phyloP scores from a whole-genome alignment of 192 early-diverging fungal species.

The Umbelopsis ramanniana region DNA sequence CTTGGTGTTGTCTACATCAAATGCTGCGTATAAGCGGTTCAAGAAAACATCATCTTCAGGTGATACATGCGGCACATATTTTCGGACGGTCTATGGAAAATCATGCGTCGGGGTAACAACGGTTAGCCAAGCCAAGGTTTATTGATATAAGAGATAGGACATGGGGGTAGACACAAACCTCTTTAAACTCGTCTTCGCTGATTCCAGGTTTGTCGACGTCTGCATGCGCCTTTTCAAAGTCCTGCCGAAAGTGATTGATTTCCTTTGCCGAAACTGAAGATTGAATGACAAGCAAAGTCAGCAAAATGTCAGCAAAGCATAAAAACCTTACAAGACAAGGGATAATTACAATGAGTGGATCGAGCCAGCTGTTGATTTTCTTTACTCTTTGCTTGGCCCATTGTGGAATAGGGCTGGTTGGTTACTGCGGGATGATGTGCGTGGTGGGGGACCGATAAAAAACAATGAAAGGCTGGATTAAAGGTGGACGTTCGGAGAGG shows the following conservation, averaged over 20 bases:
- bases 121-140: conserved; percentile 27
- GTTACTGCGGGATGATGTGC: neutral
- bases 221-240: conserved; percentile 44
- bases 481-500: too few species aligned
- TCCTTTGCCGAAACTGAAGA: conserved; percentile 52
- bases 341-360: conserved; percentile 51
- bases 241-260: conserved; percentile 50
- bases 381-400: conserved; percentile 59
- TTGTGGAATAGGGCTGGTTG: conserved; percentile 17
- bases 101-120: conserved; percentile 3
- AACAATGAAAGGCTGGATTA: too few species aligned
- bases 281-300: neutral
- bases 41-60: conserved; percentile 72
- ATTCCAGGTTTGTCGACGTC: conserved; percentile 50
- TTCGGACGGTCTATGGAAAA: conserved; percentile 52
- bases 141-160: neutral
- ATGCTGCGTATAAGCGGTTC: conserved; percentile 77
- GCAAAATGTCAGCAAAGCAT: neutral
- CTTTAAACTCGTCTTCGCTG: conserved; percentile 73
- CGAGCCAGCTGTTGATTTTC: conserved; percentile 53
- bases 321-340: neutral
- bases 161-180: conserved; percentile 41
- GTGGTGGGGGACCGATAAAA: neutral
- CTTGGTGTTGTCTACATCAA: conserved; percentile 72
- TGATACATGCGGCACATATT: conserved; percentile 59